Conservation (phyloP, 768 basidiomycete genomes). For the Udeniomyces megalosporus region DNA sequence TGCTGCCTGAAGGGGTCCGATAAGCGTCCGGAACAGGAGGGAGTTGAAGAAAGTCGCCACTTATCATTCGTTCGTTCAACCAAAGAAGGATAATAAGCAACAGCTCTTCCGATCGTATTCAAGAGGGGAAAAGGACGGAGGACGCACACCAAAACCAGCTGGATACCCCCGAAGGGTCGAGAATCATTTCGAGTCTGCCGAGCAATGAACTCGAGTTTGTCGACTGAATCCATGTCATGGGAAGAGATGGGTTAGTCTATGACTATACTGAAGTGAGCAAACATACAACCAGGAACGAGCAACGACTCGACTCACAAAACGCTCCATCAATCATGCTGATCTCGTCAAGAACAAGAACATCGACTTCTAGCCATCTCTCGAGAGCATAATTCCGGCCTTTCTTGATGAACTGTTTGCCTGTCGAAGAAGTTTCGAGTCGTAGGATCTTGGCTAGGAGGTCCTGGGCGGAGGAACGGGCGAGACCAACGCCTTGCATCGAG, state of each 20-base stretch:
- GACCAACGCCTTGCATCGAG: too few relatives aligned
- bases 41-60: slow-evolving; percentile 33
- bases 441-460: slow-evolving; percentile 22
- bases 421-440: slow-evolving; percentile 24
- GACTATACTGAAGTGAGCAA: too few relatives aligned
- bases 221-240: slow-evolving; percentile 28
- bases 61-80: too few relatives aligned
- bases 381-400: slow-evolving; percentile 11
- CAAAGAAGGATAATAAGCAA: too few relatives aligned
- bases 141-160: neutral
- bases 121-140: too few relatives aligned
- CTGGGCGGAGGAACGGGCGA: neutral
- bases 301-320: neutral
- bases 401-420: slow-evolving; percentile 14
- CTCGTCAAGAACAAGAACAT: slow-evolving; percentile 27
- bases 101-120: too few relatives aligned
- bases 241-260: too few relatives aligned
- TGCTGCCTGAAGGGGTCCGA: slow-evolving; percentile 12
- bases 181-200: neutral
- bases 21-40: slow-evolving; percentile 28
- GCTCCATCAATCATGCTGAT: slow-evolving; percentile 17
- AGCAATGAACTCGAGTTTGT: slow-evolving; percentile 28
- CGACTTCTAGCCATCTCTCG: slow-evolving; percentile 20
- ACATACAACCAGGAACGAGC: neutral
- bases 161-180: slow-evolving; percentile 1